These are phyloP conservation scores for Sarocladium brachiariae DNA, from an alignment of 2,329 filamentous ascomycete genomes.

Conservation along the genomic window DNA sequence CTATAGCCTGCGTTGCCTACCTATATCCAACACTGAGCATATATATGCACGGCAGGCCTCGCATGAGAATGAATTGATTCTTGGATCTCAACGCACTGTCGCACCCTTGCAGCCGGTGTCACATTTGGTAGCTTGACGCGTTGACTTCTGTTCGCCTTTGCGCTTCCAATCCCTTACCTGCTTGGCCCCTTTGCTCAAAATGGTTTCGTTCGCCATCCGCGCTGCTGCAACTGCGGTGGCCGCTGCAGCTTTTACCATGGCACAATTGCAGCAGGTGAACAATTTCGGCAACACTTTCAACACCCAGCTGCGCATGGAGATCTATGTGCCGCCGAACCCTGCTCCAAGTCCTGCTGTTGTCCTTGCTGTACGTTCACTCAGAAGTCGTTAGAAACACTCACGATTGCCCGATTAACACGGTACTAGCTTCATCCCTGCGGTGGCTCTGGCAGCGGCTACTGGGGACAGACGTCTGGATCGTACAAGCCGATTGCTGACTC, in stretches of 20 bases:
- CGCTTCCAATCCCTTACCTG: neutral
- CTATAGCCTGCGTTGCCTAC: neutral
- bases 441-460: slow-evolving; percentile 44
- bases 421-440: slow-evolving; percentile 46
- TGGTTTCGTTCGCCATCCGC: neutral
- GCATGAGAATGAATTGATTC: neutral
- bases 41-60: neutral
- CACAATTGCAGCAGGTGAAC: slow-evolving; percentile 11
- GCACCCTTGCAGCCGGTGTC: too few relatives aligned
- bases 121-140: too few relatives aligned
- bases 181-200: neutral
- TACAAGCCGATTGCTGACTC: slow-evolving; percentile 46
- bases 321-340: slow-evolving; percentile 28
- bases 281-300: slow-evolving; percentile 10
- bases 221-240: neutral
- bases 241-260: neutral
- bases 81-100: too few relatives aligned
- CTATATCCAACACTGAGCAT: neutral
- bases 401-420: too few relatives aligned
- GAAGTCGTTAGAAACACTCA: too few relatives aligned
- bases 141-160: too few relatives aligned
- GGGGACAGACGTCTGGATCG: slow-evolving; percentile 31
- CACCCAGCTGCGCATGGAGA: slow-evolving; percentile 14
- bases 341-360: slow-evolving; percentile 39
- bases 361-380: slow-evolving; percentile 28